Percentiles rank a stretch among this genome's conserved stretches.
Evolutionary conservation across 345 rosid species (phyloP).

Genomic region (Carallia brachiata): DNA sequence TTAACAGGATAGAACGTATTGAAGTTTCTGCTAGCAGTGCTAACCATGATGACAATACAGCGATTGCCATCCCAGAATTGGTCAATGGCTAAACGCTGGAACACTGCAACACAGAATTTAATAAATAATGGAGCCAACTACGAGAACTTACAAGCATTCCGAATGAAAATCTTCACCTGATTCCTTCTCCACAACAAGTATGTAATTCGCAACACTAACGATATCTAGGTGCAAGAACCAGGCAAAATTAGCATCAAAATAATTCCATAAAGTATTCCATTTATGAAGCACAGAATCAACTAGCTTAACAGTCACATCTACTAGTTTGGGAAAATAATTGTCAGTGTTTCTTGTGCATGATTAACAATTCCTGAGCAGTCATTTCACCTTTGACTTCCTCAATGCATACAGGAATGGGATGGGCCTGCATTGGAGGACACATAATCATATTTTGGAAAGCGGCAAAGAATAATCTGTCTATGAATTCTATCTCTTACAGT

Average conservation of each 20-base stretch:
- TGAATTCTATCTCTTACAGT: constrained; percentile 48
- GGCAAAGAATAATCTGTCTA: background rate
- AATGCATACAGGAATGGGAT: constrained; percentile 69
- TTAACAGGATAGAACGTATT: background rate
- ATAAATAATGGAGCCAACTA: background rate
- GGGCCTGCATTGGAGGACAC: constrained; percentile 49
- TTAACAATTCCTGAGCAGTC: background rate
- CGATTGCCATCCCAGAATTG: constrained; percentile 67
- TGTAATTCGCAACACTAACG: constrained; percentile 67
- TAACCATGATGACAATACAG: constrained; percentile 85
- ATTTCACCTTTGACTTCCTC: constrained; percentile 72
- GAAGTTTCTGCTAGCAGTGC: constrained; percentile 16
- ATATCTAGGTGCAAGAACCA: constrained; percentile 50
- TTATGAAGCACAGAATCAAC: background rate
- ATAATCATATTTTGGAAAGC: constrained; percentile 1
- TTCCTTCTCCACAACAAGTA: constrained; percentile 93
- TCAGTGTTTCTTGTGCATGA: background rate
- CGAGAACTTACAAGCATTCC: background rate
- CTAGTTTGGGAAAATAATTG: background rate
- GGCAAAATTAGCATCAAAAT: background rate
- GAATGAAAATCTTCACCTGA: constrained; percentile 47
- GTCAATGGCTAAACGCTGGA: constrained; percentile 91
- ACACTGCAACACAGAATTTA: constrained; percentile 51
- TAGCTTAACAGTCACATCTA: background rate
- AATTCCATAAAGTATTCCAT: background rate